Evolutionary conservation across 2,329 filamentous ascomycete species (phyloP).

Genomic region (Calonectria pauciramosa): DNA sequence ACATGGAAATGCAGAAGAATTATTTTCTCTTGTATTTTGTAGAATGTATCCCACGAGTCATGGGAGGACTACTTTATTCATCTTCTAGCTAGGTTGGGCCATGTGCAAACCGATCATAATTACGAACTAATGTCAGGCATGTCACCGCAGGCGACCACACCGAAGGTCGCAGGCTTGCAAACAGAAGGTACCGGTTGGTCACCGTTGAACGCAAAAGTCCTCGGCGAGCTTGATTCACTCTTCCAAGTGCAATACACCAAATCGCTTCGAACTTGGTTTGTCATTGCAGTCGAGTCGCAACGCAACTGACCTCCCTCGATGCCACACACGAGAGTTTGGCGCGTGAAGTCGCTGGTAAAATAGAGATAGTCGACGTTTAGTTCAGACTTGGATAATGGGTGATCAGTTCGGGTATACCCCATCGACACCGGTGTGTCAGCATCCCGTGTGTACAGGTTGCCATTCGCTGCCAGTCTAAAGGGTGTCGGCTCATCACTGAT

Average conservation of each 20-base stretch:
- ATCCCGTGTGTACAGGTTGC: neutral
- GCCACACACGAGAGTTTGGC: neutral
- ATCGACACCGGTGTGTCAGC: neutral
- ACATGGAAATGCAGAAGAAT: neutral
- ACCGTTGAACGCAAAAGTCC: neutral
- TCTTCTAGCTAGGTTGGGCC: neutral
- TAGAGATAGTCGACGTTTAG: neutral
- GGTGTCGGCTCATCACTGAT: neutral
- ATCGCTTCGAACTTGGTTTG: neutral
- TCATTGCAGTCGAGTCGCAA: neutral
- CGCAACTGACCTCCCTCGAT: neutral
- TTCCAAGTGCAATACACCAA: neutral
- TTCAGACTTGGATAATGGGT: neutral
- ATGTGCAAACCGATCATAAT: neutral
- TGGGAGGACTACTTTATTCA: neutral
- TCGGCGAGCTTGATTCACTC: neutral
- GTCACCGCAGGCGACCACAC: neutral
- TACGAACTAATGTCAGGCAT: neutral
- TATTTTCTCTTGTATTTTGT: neutral
- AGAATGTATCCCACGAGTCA: neutral
- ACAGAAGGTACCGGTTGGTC: neutral
- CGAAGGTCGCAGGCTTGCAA: neutral
- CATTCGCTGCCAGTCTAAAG: neutral
- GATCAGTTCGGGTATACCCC: neutral
- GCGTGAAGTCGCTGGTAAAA: neutral